Conservation (phyloP, 2,329 filamentous ascomycete genomes). For the Clonostachys sp. region DNA sequence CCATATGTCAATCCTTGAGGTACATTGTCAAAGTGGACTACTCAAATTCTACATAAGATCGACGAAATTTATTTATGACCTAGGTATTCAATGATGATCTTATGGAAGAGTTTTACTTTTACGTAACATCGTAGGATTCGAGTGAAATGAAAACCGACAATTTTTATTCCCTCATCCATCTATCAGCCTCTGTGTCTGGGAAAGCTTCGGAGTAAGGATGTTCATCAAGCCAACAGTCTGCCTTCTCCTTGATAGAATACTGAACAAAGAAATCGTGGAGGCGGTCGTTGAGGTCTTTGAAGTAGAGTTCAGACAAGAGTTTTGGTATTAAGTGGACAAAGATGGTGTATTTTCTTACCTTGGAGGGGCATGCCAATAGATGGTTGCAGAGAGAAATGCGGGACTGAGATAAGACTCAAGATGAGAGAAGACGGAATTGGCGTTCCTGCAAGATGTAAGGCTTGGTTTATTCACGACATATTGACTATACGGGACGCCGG, state of each 20-base stretch:
- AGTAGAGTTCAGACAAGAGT: not conserved
- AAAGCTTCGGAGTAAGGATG: not conserved
- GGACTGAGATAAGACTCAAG: not conserved
- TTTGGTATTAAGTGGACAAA: not conserved
- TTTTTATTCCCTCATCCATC: not conserved
- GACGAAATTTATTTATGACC: too few species aligned
- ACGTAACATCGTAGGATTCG: not conserved
- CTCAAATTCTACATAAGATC: too few species aligned
- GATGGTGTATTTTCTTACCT: not conserved
- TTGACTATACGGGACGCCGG: not conserved
- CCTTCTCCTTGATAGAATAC: not conserved
- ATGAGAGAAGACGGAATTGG: not conserved
- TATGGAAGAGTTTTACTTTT: too few species aligned
- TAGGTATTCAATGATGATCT: too few species aligned
- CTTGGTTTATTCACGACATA: not conserved
- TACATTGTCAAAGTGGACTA: not conserved
- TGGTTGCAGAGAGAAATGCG: constrained; percentile 1
- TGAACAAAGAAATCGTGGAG: not conserved
- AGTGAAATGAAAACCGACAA: not conserved
- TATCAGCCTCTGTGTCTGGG: not conserved
- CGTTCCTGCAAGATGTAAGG: not conserved
- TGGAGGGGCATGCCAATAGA: not conserved
- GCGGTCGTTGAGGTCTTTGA: not conserved
- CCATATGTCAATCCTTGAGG: constrained; percentile 33
- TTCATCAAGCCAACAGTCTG: not conserved